Evolutionary conservation across 2,329 filamentous ascomycete species (phyloP), one percentile per base, ranked within the genome.

Genomic region (Zasmidium citrigriseum): DNA sequence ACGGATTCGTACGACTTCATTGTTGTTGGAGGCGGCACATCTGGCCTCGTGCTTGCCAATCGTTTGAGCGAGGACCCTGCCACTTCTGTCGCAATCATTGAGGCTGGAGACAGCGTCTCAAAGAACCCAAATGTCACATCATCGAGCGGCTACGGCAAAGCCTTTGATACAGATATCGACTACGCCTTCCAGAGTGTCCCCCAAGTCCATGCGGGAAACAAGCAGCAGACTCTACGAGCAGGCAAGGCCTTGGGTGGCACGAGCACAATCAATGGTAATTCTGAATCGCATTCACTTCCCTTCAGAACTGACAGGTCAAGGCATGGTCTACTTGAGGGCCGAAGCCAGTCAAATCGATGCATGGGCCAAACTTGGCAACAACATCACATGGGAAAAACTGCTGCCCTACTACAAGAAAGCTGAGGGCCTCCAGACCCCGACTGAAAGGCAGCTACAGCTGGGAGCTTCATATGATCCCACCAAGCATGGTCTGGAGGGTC

Each of bases 111-210:
- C 3, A 46, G 41, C 14, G 55, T 56, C 7, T 54, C 54, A 34
- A 51, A 59, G 50, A 57, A 61, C 41, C 27, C 50, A 2, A 67
- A 67, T 21, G 58, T 62, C 1, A 63, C 58, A 2, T 83, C 79
- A 70, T 75, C 72, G 54, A 82, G 78, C 57, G 66, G 78, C 2
- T 73, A 73, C 4, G 69, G 81, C 16, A 64, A 76, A 2, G 78
- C 77, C 0, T 50, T 61, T 23, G 61, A 51, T 11, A 61, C 57
- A 3, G 55, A 55, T 10, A 63, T 66, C 49, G 68, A 69, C 54
- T 69, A 60, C 61, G 54, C 59, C 27, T 64, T 64, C 57, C 11
- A 60, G 27, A 67, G 58, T 12, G 29, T 21, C 10, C 48, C 67
- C 4, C 67, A 70, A 47, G 24, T 48, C 4, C 62, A 46, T 46